Evolutionary conservation across 306 rosid genomes (phyloP).

Genomic region (Senna siamea): DNA sequence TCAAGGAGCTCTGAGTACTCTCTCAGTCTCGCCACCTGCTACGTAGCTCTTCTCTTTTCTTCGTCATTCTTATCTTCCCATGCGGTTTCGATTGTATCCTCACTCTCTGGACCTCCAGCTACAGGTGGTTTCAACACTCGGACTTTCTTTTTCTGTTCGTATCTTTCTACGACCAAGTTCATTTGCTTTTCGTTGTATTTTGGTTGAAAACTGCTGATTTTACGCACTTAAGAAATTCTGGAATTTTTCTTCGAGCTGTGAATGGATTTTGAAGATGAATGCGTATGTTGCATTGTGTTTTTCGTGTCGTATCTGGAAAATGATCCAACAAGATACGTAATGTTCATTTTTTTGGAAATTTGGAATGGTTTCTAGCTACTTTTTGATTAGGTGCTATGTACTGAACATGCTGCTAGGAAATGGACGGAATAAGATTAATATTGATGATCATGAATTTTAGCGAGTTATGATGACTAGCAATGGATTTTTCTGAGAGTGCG

Average conservation of each 20-base stretch:
- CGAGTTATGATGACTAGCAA: not conserved
- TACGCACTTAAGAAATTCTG: not conserved
- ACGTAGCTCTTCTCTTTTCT: no score
- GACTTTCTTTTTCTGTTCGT: slow-evolving; percentile 8
- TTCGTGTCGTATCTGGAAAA: not conserved
- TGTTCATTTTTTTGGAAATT: not conserved
- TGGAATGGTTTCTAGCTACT: not conserved
- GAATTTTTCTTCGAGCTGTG: not conserved
- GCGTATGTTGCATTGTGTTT: not conserved
- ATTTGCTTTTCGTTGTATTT: not conserved
- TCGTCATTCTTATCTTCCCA: no score
- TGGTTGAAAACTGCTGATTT: not conserved
- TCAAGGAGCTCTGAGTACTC: no score
- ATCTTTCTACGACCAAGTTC: no score
- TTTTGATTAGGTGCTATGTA: not conserved
- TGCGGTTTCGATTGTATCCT: no score
- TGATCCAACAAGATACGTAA: not conserved
- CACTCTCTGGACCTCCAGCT: slow-evolving; percentile 10
- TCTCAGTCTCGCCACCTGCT: no score
- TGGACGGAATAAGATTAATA: not conserved
- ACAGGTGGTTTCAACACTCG: slow-evolving; percentile 25
- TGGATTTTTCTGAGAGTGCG: not conserved
- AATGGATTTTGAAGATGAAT: slow-evolving; percentile 5
- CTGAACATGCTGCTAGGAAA: not conserved
- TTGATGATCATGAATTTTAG: slow-evolving; percentile 20